Evolutionary conservation across 1,284 basidiomycete species (phyloP).

Genomic region (Microbotryum lychnidis-dioicae): DNA sequence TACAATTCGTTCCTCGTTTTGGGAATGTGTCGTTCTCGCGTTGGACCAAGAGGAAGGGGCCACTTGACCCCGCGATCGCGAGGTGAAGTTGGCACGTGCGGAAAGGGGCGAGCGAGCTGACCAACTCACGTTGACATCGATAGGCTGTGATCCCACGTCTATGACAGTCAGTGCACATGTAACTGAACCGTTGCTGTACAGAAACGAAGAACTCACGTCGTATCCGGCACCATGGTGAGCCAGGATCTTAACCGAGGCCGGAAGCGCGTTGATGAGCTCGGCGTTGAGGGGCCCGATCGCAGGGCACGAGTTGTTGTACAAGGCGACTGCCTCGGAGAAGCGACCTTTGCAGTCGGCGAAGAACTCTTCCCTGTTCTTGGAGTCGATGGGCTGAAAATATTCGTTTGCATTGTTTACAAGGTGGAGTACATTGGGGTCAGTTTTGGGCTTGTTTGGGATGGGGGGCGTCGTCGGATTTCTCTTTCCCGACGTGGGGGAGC

Average conservation of each 20-base stretch:
- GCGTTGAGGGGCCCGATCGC: constrained; percentile 70
- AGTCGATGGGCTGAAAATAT: constrained; percentile 53
- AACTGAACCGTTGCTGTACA: not conserved
- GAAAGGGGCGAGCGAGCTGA: not conserved
- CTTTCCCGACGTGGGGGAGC: no score
- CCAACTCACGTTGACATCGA: not conserved
- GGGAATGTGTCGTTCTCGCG: not conserved
- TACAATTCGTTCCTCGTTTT: not conserved
- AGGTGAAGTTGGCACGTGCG: not conserved
- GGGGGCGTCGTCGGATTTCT: no score
- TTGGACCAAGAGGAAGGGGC: not conserved
- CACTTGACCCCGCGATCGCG: not conserved
- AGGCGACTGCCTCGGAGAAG: constrained; percentile 63
- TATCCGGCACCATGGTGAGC: constrained; percentile 91
- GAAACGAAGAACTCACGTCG: constrained; percentile 46
- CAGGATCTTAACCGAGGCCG: constrained; percentile 67
- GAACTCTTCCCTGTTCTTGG: constrained; percentile 58
- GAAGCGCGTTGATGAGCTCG: constrained; percentile 61
- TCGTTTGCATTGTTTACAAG: not conserved
- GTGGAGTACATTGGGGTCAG: no score
- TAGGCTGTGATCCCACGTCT: not conserved
- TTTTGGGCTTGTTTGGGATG: no score
- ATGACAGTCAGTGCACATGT: not conserved
- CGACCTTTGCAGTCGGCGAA: constrained; percentile 59
- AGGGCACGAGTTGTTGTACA: constrained; percentile 58